Percentiles rank a stretch among this genome's conserved stretches.
Conservation (phyloP, 1,284 basidiomycete genomes). For the Phellinidium pouzarii region DNA sequence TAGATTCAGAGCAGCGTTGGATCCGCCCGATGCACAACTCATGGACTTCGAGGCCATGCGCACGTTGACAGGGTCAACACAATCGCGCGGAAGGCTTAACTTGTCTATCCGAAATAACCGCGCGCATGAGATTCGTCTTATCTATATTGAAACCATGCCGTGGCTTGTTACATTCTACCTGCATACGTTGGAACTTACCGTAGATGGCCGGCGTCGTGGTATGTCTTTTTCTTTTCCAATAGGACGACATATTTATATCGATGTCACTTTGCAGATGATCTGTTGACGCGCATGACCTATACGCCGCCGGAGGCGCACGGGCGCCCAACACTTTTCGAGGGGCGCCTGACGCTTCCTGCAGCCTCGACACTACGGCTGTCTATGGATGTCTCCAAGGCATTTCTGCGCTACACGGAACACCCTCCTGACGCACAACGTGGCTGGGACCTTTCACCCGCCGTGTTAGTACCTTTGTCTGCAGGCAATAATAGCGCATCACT, state of each 20-base stretch:
- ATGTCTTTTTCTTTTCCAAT: slow-evolving; percentile 23
- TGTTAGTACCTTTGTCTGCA: slow-evolving; percentile 49
- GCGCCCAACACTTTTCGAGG: slow-evolving; percentile 71
- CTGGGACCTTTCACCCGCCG: slow-evolving; percentile 84
- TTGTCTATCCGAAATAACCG: slow-evolving; percentile 66
- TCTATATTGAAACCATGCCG: slow-evolving; percentile 90
- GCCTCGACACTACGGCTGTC: slow-evolving; percentile 55
- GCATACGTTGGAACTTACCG: slow-evolving; percentile 61
- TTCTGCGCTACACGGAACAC: slow-evolving; percentile 92
- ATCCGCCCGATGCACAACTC: slow-evolving; percentile 27
- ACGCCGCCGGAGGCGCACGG: slow-evolving; percentile 61
- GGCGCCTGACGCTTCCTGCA: slow-evolving; percentile 65
- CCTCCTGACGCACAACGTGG: slow-evolving; percentile 93
- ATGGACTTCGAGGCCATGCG: slow-evolving; percentile 61
- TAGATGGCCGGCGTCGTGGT: slow-evolving; percentile 37
- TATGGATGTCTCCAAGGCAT: slow-evolving; percentile 78
- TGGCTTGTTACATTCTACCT: slow-evolving; percentile 89
- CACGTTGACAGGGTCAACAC: slow-evolving; percentile 68
- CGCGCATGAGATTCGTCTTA: slow-evolving; percentile 41
- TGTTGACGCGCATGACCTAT: slow-evolving; percentile 60
- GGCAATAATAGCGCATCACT: slow-evolving; percentile 11
- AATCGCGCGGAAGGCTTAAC: slow-evolving; percentile 68
- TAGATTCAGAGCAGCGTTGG: slow-evolving; percentile 27
- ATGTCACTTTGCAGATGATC: slow-evolving; percentile 40
- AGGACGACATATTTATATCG: slow-evolving; percentile 1